phyloP scores from a whole-genome alignment of 1,284 basidiomycete species.

The Irpex sp. region DNA sequence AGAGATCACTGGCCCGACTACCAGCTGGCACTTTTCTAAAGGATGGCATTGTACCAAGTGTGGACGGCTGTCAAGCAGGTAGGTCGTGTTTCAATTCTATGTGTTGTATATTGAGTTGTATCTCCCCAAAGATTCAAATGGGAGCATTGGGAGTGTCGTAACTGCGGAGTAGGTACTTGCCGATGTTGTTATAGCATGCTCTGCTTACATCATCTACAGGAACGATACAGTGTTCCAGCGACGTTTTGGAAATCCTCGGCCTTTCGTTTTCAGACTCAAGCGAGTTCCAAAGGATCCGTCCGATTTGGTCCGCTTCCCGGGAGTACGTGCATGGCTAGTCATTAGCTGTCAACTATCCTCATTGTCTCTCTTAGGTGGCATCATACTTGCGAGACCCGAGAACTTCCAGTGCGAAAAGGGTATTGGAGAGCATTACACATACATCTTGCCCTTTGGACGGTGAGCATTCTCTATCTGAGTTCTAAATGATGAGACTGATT shows the following conservation, averaged over 20 bases:
- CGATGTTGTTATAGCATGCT: background rate
- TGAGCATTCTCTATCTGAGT: slow-evolving; percentile 26
- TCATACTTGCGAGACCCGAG: slow-evolving; percentile 7
- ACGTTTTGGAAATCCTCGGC: background rate
- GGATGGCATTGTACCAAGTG: slow-evolving; percentile 77
- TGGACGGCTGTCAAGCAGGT: slow-evolving; percentile 81
- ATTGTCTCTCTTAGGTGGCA: slow-evolving; percentile 1
- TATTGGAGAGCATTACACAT: slow-evolving; percentile 24
- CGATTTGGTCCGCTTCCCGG: background rate
- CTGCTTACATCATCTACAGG: background rate
- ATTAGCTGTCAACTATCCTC: background rate
- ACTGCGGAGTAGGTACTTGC: slow-evolving; percentile 50
- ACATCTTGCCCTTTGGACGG: slow-evolving; percentile 57
- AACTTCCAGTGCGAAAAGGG: slow-evolving; percentile 11
- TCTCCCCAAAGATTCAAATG: slow-evolving; percentile 64
- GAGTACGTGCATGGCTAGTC: background rate
- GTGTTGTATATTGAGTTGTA: slow-evolving; percentile 14
- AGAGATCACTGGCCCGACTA: slow-evolving; percentile 47
- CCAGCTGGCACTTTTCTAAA: slow-evolving; percentile 62
- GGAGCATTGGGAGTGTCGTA: slow-evolving; percentile 76
- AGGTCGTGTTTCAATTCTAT: slow-evolving; percentile 21
- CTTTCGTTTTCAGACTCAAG: slow-evolving; percentile 5
- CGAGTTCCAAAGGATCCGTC: slow-evolving; percentile 3
- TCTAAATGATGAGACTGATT: background rate
- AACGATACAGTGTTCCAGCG: background rate